Percentiles rank a stretch among this genome's conserved stretches.
Evolutionary conservation across 2,329 filamentous ascomycete genomes (phyloP).

Genomic region (Colletotrichum melonis): DNA sequence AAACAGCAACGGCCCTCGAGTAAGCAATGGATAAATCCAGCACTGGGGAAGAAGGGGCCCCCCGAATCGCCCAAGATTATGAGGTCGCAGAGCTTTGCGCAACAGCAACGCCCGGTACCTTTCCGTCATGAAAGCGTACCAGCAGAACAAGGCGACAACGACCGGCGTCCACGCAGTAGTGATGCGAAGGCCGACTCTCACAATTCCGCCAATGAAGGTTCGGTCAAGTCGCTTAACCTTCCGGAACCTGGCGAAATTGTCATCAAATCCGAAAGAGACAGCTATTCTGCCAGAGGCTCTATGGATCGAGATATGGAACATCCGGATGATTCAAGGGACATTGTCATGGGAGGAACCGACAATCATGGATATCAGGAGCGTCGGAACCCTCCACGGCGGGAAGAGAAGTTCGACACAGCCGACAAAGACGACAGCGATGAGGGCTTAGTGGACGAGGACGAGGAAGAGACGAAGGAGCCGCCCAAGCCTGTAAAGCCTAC

Average conservation of each 20-base stretch:
- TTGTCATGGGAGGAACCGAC: conserved; percentile 25
- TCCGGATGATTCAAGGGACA: conserved; percentile 23
- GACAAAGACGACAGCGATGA: conserved; percentile 29
- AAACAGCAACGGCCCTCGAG: conserved; percentile 61
- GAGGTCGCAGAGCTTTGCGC: conserved; percentile 61
- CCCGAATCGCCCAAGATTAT: conserved; percentile 64
- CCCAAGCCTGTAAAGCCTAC: conserved; percentile 26
- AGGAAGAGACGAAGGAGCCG: conserved; percentile 27
- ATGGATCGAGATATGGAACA: conserved; percentile 33
- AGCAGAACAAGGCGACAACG: conserved; percentile 52
- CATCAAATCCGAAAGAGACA: conserved; percentile 53
- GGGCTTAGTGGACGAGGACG: conserved; percentile 31
- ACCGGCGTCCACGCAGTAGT: conserved; percentile 63
- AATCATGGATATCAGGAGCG: conserved; percentile 12
- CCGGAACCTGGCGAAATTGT: conserved; percentile 61
- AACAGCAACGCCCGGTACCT: conserved; percentile 52
- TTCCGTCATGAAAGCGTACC: conserved; percentile 50
- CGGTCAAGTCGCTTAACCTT: conserved; percentile 53
- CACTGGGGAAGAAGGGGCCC: conserved; percentile 58
- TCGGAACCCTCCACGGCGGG: conserved; percentile 1
- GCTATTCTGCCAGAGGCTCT: conserved; percentile 43
- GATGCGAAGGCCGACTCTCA: conserved; percentile 61
- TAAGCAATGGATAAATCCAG: conserved; percentile 71
- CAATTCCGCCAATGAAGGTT: conserved; percentile 45
- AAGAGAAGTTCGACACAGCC: conserved; percentile 7